phyloP scores from a whole-genome alignment of 208 protist species.

The Herpetomonas muscarum region DNA sequence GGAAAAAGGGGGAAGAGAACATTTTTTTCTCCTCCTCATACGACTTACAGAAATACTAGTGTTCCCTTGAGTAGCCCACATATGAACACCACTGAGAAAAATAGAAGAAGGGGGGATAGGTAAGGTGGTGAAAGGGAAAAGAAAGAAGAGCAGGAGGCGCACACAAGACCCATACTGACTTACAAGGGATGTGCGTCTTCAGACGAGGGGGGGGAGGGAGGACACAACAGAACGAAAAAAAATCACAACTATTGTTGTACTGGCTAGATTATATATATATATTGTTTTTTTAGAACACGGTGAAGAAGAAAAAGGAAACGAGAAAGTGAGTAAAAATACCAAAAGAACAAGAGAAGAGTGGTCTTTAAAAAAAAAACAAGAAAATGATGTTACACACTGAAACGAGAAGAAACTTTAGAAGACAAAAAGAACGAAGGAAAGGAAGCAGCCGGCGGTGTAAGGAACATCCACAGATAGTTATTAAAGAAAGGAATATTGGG shows the following conservation, averaged over 20 bases:
- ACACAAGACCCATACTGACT: too few relatives aligned
- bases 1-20: too few relatives aligned
- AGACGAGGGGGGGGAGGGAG: neutral
- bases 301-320: neutral
- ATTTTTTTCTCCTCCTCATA: too few relatives aligned
- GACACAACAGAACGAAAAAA: slow-evolving; percentile 3
- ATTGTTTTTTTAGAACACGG: neutral
- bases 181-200: too few relatives aligned
- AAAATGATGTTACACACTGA: too few relatives aligned
- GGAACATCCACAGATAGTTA: neutral
- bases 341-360: neutral
- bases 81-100: too few relatives aligned
- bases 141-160: too few relatives aligned
- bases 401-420: neutral
- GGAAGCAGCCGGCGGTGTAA: neutral
- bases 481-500: neutral
- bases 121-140: too few relatives aligned
- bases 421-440: neutral
- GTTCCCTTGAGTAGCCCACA: too few relatives aligned
- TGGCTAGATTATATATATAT: too few relatives aligned
- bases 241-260: neutral
- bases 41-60: too few relatives aligned
- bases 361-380: neutral
- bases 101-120: too few relatives aligned
- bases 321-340: neutral